These are phyloP conservation scores for Macrolepiota albuminosa DNA, from an alignment of 768 basidiomycete genomes.

Conservation along the genomic window DNA sequence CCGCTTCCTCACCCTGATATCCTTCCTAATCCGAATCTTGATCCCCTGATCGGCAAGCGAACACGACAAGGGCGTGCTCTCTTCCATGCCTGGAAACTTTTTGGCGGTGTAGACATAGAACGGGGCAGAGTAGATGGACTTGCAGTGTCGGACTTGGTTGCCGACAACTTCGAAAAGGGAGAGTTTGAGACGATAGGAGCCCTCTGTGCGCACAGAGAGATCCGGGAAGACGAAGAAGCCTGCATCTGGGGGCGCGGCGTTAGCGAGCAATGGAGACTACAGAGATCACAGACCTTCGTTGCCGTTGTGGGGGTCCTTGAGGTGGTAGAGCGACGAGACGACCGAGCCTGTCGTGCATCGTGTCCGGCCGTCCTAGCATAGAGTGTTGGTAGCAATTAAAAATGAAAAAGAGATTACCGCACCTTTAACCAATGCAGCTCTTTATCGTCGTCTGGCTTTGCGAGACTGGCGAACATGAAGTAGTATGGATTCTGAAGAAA, in stretches of 20 bases:
- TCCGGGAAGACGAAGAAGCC: slow-evolving; percentile 98
- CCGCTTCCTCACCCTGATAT: slow-evolving; percentile 79
- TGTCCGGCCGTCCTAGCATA: slow-evolving; percentile 73
- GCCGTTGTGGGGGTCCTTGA: slow-evolving; percentile 64
- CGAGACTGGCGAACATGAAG: slow-evolving; percentile 91
- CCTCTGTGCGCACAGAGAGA: slow-evolving; percentile 87
- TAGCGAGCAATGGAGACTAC: background rate
- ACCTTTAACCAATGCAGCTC: slow-evolving; percentile 85
- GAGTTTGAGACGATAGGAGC: slow-evolving; percentile 72
- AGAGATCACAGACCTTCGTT: slow-evolving; percentile 33
- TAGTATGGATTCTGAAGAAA: slow-evolving; percentile 92
- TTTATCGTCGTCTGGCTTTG: slow-evolving; percentile 83
- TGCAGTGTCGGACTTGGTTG: slow-evolving; percentile 85
- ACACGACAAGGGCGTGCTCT: slow-evolving; percentile 84
- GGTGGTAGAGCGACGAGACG: slow-evolving; percentile 86
- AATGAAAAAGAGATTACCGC: slow-evolving; percentile 3
- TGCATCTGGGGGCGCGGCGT: slow-evolving; percentile 49
- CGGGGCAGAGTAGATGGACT: slow-evolving; percentile 79
- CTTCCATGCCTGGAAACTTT: slow-evolving; percentile 97
- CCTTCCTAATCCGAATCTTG: slow-evolving; percentile 91
- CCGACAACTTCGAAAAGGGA: slow-evolving; percentile 88
- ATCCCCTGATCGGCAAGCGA: slow-evolving; percentile 94
- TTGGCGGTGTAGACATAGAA: slow-evolving; percentile 97
- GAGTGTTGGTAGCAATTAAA: background rate
- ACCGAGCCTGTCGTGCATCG: slow-evolving; percentile 89